Conservation (phyloP, 106 monocot genomes). For the Chionographis japonica region DNA sequence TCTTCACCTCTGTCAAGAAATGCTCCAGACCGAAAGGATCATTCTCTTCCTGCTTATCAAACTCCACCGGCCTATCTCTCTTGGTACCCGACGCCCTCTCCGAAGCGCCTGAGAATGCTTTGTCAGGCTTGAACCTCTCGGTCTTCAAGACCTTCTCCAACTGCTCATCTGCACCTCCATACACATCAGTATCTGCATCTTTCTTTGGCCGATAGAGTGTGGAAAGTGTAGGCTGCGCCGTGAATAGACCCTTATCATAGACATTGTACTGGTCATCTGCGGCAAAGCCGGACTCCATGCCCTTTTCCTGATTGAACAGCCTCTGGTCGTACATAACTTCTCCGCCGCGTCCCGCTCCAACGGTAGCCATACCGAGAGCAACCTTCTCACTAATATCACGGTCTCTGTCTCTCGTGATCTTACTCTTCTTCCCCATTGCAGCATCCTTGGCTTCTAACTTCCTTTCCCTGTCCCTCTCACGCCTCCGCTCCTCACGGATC, state of each 20-base stretch:
- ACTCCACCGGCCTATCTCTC: conserved; percentile 88
- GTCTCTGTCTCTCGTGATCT: conserved; percentile 82
- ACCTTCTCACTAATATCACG: conserved; percentile 94
- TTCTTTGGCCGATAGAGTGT: conserved; percentile 92
- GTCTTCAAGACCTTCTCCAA: conserved; percentile 89
- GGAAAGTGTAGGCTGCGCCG: conserved; percentile 88
- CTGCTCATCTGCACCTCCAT: conserved; percentile 90
- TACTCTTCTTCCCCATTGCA: too few species aligned
- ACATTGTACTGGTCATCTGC: conserved; percentile 94
- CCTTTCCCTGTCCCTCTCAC: too few species aligned
- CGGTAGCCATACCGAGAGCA: conserved; percentile 92
- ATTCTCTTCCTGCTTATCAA: conserved; percentile 88
- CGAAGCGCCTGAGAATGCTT: conserved; percentile 72
- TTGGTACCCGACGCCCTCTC: conserved; percentile 68
- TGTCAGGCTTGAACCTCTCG: conserved; percentile 91
- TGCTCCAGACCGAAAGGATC: conserved; percentile 92
- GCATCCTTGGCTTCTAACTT: too few species aligned
- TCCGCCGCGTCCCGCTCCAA: conserved; percentile 53
- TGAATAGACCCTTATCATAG: conserved; percentile 91
- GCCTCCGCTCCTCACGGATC: too few species aligned
- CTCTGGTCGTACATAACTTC: conserved; percentile 97
- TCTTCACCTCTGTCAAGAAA: conserved; percentile 99
- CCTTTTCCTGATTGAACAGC: conserved; percentile 97
- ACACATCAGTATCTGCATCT: conserved; percentile 77
- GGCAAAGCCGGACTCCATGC: conserved; percentile 93